A percentile compares a stretch with the other conserved stretches of the same genome.
Evolutionary conservation across 2,329 filamentous ascomycete species (phyloP).

Genomic region (Aaosphaeria arxii): DNA sequence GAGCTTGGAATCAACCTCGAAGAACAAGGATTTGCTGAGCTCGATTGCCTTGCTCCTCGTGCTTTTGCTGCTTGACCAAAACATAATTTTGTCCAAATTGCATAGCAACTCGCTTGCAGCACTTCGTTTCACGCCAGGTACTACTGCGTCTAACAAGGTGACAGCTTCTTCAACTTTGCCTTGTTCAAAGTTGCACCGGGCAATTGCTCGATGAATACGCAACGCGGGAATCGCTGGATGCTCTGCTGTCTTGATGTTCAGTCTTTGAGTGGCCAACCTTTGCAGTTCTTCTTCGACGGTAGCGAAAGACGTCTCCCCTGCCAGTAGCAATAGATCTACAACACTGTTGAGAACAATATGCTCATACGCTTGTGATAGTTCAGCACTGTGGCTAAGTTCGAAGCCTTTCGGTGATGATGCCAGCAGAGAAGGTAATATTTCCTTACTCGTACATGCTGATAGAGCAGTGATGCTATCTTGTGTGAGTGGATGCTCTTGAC

Average conservation of each 20-base stretch:
- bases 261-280: neutral
- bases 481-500: neutral
- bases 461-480: neutral
- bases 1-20: conserved; percentile 2
- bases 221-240: conserved; percentile 2
- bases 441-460: neutral
- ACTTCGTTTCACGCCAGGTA: neutral
- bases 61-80: neutral
- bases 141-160: neutral
- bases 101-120: conserved; percentile 2
- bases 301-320: neutral
- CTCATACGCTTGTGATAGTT: conserved; percentile 9
- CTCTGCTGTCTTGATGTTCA: conserved; percentile 3
- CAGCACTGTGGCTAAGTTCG: too few relatives aligned
- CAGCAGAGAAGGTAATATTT: neutral
- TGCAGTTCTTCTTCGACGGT: neutral
- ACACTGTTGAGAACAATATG: conserved; percentile 6
- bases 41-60: conserved; percentile 1
- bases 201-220: conserved; percentile 1
- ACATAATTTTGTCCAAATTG: conserved; percentile 1
- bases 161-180: conserved; percentile 4
- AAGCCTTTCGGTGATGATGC: too few relatives aligned
- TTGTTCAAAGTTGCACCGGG: conserved; percentile 3
- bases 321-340: conserved; percentile 5
- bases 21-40: conserved; percentile 1